Evolutionary conservation across 352 stramenopile species (phyloP), one percentile per base, ranked within the genome.

Genomic region (Aphanomyces stellatus): DNA sequence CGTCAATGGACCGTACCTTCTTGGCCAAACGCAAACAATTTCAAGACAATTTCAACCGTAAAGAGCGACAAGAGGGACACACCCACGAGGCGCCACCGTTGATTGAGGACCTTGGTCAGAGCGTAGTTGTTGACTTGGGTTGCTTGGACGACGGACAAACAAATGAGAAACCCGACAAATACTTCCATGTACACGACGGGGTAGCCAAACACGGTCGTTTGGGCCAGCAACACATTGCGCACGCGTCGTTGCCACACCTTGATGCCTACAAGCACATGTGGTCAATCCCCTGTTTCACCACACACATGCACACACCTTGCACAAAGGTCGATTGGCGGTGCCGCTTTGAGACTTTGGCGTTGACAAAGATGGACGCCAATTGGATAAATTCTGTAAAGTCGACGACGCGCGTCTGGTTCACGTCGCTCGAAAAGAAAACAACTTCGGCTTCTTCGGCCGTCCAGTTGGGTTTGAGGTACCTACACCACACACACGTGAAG

Each of bases 61-160:
- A 93, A 93, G 8, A 91, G 55, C 24, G 80, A 80, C 6, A 93
- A 60, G 48, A 93, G 62, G 28, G 78, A 75, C 43, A 91, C 82
- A 7, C 85, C 85, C 7, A 91, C 71, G 28, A 91, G 62, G 3
- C 85, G 82, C 85, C 85, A 93, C 30, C 76, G 85, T 10, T 74
- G 74, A 66, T 93, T 89, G 19, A 80, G 76, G 0, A 81, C 89
- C 57, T 91, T 91, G 30, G 85, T 84, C 7, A 91, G 55, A 35
- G 81, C 55, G 48, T 91, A 88, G 64, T 91, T 89, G 79, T 93
- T 93, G 5, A 93, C 85, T 57, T 93, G 85, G 25, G 90, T 76
- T 24, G 85, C 81, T 53, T 93, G 85, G 17, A 91, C 72, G 42
- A 93, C 81, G 6, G 81, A 90, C 6, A 91, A 72, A 61, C 81